A percentile compares a stretch with the other conserved stretches of the same genome.
These are phyloP conservation scores for Scheffersomyces lignosus DNA, from an alignment of 805 yeast species.

Conservation along the genomic window DNA sequence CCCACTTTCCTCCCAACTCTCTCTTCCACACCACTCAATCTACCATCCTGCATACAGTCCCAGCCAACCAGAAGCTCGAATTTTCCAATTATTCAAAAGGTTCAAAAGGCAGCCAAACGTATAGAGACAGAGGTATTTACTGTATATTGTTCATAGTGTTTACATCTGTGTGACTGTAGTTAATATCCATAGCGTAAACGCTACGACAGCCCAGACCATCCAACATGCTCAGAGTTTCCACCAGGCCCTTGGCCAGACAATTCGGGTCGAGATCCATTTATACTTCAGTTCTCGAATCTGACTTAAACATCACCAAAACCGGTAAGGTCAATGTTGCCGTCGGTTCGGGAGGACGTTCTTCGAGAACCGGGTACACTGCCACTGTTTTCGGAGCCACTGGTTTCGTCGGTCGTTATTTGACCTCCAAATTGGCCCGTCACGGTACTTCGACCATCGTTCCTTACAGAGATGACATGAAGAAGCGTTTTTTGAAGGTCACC, in stretches of 20 bases:
- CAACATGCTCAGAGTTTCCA: slow-evolving; percentile 11
- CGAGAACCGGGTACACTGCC: slow-evolving; percentile 85
- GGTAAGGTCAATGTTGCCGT: slow-evolving; percentile 73
- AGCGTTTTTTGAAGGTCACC: slow-evolving; percentile 73
- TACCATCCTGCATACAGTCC: slow-evolving; percentile 1
- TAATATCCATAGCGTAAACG: no score
- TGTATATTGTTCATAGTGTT: no score
- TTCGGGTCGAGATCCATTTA: slow-evolving; percentile 29
- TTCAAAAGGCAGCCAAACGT: no score
- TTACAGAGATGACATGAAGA: slow-evolving; percentile 76
- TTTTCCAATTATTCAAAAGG: slow-evolving; percentile 10
- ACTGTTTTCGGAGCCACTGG: slow-evolving; percentile 87
- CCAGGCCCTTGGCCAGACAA: slow-evolving; percentile 3
- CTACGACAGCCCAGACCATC: no score
- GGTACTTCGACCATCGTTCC: slow-evolving; percentile 80
- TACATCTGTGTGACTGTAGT: no score
- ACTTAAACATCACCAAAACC: slow-evolving; percentile 66
- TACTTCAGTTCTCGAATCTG: slow-evolving; percentile 48
- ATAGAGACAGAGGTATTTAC: no score
- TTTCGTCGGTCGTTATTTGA: slow-evolving; percentile 70
- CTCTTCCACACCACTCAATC: slow-evolving; percentile 9
- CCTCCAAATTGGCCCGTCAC: slow-evolving; percentile 73
- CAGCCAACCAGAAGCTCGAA: slow-evolving; percentile 33
- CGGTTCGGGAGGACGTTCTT: slow-evolving; percentile 81
- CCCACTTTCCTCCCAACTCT: neutral